Percentiles rank a stretch among this genome's conserved stretches.
These are phyloP conservation scores for Trichoderma gracile DNA, from an alignment of 2,329 filamentous ascomycete species.

Conservation along the genomic window DNA sequence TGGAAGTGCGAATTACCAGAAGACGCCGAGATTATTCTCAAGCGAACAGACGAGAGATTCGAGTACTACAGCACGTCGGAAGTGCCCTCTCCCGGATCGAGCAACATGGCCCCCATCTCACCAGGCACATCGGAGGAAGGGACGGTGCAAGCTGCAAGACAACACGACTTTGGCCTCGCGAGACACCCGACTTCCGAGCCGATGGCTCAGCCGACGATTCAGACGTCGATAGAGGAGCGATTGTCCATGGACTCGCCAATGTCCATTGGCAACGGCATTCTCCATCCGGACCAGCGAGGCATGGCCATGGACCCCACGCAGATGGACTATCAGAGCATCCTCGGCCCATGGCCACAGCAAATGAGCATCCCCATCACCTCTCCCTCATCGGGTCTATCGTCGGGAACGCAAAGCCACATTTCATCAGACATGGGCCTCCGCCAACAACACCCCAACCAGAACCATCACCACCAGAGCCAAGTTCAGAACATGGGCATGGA, in stretches of 20 bases:
- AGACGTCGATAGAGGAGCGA: conserved; percentile 25
- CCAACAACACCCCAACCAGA: no score
- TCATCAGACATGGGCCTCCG: conserved; percentile 28
- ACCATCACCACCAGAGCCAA: conserved; percentile 27
- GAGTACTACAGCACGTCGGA: conserved; percentile 67
- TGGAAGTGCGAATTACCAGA: conserved; percentile 87
- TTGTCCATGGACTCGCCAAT: conserved; percentile 26
- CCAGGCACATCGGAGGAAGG: conserved; percentile 36
- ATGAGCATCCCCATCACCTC: conserved; percentile 2
- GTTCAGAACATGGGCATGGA: conserved; percentile 44
- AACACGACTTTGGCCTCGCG: conserved; percentile 40
- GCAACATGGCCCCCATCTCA: conserved; percentile 34
- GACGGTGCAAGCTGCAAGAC: conserved; percentile 29
- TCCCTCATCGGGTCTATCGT: not conserved
- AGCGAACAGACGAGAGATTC: conserved; percentile 76
- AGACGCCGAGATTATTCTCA: conserved; percentile 75
- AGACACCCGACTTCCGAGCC: conserved; percentile 38
- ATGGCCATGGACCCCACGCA: conserved; percentile 29
- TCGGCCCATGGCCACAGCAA: conserved; percentile 33
- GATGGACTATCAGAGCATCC: conserved; percentile 32
- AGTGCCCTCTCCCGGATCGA: conserved; percentile 55
- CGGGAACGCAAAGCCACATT: conserved; percentile 20
- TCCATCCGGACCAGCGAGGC: conserved; percentile 7
- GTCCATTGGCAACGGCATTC: conserved; percentile 6
- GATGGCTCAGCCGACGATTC: conserved; percentile 26